phyloP scores from a whole-genome alignment of 2,329 filamentous ascomycete species.

The Fusarium nisikadoi region DNA sequence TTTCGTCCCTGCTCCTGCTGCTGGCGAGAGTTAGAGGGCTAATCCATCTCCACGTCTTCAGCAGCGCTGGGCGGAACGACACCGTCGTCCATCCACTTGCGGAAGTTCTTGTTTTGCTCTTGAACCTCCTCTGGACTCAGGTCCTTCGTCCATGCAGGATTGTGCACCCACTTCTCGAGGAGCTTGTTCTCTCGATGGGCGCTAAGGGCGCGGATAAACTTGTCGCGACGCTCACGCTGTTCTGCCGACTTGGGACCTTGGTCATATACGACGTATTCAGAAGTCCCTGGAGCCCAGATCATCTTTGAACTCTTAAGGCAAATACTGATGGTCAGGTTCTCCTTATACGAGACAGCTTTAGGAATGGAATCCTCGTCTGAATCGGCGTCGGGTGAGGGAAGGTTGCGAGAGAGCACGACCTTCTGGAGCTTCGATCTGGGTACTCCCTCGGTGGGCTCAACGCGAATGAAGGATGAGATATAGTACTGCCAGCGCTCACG shows the following conservation, averaged over 20 bases:
- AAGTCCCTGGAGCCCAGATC: constrained; percentile 76
- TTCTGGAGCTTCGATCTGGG: constrained; percentile 72
- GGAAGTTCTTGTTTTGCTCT: constrained; percentile 75
- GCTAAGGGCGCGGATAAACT: constrained; percentile 62
- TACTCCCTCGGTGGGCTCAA: constrained; percentile 88
- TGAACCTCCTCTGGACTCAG: constrained; percentile 81
- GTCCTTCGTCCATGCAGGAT: constrained; percentile 83
- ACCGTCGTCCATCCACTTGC: constrained; percentile 64
- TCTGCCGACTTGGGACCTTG: constrained; percentile 75
- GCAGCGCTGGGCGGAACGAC: constrained; percentile 50
- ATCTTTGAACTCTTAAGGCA: constrained; percentile 83
- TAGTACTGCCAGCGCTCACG: constrained; percentile 94
- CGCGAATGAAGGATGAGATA: constrained; percentile 88
- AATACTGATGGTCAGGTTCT: constrained; percentile 77
- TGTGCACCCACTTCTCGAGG: constrained; percentile 83
- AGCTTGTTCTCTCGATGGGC: constrained; percentile 77
- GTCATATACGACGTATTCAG: constrained; percentile 78
- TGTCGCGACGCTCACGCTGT: constrained; percentile 62
- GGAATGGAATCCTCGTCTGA: constrained; percentile 72
- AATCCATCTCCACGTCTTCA: constrained; percentile 50
- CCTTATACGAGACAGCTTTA: constrained; percentile 70
- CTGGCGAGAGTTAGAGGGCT: constrained; percentile 20
- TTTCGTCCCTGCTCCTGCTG: constrained; percentile 12
- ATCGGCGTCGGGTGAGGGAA: constrained; percentile 70
- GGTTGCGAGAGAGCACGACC: constrained; percentile 76